These are phyloP conservation scores for Fusarium neocosmosporiellum DNA, from an alignment of 2,329 filamentous ascomycete species.

Conservation along the genomic window DNA sequence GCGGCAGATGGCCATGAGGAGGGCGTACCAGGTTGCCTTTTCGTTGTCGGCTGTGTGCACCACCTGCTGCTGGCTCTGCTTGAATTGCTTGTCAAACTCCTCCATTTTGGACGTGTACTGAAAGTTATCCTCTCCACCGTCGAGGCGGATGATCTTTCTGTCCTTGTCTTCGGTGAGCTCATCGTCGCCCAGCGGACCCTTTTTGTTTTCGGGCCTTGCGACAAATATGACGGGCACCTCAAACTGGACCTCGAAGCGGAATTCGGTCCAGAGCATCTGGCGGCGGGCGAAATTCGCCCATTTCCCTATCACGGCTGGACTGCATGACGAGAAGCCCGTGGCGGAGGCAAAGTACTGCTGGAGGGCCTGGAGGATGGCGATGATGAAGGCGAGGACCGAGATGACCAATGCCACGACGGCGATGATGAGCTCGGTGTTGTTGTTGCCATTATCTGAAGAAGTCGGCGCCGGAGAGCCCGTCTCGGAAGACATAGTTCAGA, in stretches of 20 bases:
- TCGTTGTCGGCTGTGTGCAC: conserved; percentile 37
- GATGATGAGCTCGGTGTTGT: conserved; percentile 44
- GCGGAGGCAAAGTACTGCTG: conserved; percentile 58
- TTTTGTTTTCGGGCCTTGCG: conserved; percentile 49
- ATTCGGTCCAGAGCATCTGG: conserved; percentile 48
- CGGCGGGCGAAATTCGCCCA: conserved; percentile 51
- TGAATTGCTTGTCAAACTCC: conserved; percentile 31
- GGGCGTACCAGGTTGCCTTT: conserved; percentile 35
- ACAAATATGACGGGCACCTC: conserved; percentile 57
- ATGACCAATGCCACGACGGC: conserved; percentile 54
- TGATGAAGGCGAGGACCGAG: conserved; percentile 54
- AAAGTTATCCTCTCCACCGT: conserved; percentile 22
- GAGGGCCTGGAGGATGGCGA: conserved; percentile 52
- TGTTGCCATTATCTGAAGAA: background rate
- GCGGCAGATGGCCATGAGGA: conserved; percentile 32
- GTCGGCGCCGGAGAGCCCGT: background rate
- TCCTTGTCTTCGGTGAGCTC: conserved; percentile 15
- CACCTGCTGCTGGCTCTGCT: conserved; percentile 29
- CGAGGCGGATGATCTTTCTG: conserved; percentile 31
- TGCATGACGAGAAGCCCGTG: conserved; percentile 53
- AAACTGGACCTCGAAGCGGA: conserved; percentile 57
- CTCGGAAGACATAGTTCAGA: background rate
- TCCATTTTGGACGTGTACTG: conserved; percentile 29
- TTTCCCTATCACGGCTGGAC: conserved; percentile 52
- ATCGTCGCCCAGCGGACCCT: conserved; percentile 42